Evolutionary conservation across 768 basidiomycete species (phyloP).

Genomic region (Phanerochaete sordida): DNA sequence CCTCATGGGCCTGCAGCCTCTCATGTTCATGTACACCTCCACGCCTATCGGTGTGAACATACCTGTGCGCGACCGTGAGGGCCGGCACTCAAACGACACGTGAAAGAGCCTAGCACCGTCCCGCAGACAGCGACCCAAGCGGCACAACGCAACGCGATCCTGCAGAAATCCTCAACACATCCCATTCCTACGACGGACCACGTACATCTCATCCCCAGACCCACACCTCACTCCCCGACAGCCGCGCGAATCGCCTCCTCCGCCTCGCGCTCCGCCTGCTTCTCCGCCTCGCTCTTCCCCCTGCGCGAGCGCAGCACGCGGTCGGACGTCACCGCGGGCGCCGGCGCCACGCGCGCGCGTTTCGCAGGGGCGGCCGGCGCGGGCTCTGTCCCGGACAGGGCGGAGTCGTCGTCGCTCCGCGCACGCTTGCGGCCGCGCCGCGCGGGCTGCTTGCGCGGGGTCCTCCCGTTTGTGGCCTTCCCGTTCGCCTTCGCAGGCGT

Average conservation of each 20-base stretch:
- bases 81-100: too few species aligned
- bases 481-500: neutral
- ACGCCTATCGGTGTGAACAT: too few species aligned
- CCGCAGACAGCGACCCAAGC: too few species aligned
- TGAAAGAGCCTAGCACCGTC: too few species aligned
- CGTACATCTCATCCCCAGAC: too few species aligned
- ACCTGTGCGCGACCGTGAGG: too few species aligned
- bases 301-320: constrained; percentile 59
- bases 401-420: constrained; percentile 6
- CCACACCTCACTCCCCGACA: constrained; percentile 29
- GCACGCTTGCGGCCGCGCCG: constrained; percentile 20
- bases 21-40: too few species aligned
- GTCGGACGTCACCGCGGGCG: constrained; percentile 14
- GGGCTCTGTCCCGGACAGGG: constrained; percentile 8
- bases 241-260: constrained; percentile 51
- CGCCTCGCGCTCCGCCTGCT: constrained; percentile 44
- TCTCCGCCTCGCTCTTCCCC: constrained; percentile 47
- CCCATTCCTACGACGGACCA: too few species aligned
- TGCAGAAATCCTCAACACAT: too few species aligned
- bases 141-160: too few species aligned
- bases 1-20: too few species aligned
- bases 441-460: neutral
- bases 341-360: constrained; percentile 6
- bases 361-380: constrained; percentile 14
- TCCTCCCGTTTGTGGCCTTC: neutral